Evolutionary conservation across 768 basidiomycete genomes (phyloP), one percentile per base, ranked within the genome.

Genomic region (Pleurotus giganteus): DNA sequence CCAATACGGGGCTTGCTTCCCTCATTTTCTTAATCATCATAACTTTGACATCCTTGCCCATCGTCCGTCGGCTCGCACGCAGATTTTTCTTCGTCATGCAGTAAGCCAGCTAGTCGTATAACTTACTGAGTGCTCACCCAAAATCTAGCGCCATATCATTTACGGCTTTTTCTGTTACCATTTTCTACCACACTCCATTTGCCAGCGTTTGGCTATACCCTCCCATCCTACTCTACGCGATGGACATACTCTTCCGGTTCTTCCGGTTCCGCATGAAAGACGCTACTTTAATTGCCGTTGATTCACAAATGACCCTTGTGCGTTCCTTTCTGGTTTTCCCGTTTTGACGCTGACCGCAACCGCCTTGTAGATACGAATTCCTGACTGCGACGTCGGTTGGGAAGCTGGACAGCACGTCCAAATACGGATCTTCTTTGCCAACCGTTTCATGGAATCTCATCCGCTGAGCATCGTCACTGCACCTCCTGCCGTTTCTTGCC

Each of bases 151-250:
- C 84, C 55, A 61, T 88, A 13, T 72, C 81, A 6, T 74, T 84
- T 39, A 76, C 76, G 28, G 76, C 80, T 0, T 83, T 89, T 58
- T 79, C 86, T 42, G 76, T 93, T 15, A 85, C 85, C 12, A 69
- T 94, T 21, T 91, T 89, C 64, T 89, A 92, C 64, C 94, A 96
- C 62, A 91, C 94, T 0, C 72, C 79, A 1, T 94, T 88, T 58
- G 87, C 90, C 4, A 51, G 76, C 0, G 90, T 91, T 1, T 96
- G 91, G 91, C 86, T 94, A 58, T 88, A 80, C 70, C 84, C 89
- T 0, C 85, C 91, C 1, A 69, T 92, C 15, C 88, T 86, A 0
- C 82, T 94, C 53, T 94, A 91, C 62, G 86, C 82, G 1, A 74
- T 87, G 8, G 93, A 95, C 66, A 67, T 94, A 15, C 63, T 87